Evolutionary conservation across 345 rosid genomes (phyloP).

Genomic region (Eucalyptus marginata): DNA sequence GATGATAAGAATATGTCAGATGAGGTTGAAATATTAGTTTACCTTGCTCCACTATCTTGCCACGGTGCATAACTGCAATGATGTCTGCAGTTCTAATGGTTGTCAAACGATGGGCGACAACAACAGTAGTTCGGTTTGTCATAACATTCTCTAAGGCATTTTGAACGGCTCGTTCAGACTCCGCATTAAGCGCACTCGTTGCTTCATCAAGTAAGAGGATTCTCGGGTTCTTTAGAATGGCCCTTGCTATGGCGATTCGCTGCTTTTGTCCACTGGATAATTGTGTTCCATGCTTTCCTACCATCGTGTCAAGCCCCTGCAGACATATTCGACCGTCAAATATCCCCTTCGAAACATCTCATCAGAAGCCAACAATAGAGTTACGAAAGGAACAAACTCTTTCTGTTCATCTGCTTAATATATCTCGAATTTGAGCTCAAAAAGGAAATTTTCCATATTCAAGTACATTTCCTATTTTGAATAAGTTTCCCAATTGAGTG

Average conservation of each 20-base stretch:
- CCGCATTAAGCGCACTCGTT: conserved; percentile 77
- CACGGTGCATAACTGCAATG: conserved; percentile 67
- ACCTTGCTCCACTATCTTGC: conserved; percentile 84
- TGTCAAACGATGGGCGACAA: conserved; percentile 83
- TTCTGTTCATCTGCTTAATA: not conserved
- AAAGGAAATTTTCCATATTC: no score
- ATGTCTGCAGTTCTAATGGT: conserved; percentile 65
- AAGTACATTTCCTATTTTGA: no score
- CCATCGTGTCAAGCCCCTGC: conserved; percentile 81
- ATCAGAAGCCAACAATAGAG: not conserved
- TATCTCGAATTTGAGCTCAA: no score
- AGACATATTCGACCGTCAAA: not conserved
- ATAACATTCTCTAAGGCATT: conserved; percentile 60
- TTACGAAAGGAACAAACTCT: not conserved
- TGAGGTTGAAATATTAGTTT: not conserved
- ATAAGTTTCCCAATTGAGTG: no score
- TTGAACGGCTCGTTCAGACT: conserved; percentile 75
- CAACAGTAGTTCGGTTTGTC: conserved; percentile 61
- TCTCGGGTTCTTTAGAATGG: conserved; percentile 74
- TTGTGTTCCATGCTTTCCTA: conserved; percentile 83
- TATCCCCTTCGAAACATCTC: not conserved
- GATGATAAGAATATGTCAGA: not conserved
- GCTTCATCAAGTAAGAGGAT: conserved; percentile 90
- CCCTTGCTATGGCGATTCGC: conserved; percentile 66
- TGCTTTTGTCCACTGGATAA: conserved; percentile 69